A percentile compares a stretch with the other conserved stretches of the same genome.
Conservation (phyloP, 2,329 filamentous ascomycete species). For the Gremmenia infestans region DNA sequence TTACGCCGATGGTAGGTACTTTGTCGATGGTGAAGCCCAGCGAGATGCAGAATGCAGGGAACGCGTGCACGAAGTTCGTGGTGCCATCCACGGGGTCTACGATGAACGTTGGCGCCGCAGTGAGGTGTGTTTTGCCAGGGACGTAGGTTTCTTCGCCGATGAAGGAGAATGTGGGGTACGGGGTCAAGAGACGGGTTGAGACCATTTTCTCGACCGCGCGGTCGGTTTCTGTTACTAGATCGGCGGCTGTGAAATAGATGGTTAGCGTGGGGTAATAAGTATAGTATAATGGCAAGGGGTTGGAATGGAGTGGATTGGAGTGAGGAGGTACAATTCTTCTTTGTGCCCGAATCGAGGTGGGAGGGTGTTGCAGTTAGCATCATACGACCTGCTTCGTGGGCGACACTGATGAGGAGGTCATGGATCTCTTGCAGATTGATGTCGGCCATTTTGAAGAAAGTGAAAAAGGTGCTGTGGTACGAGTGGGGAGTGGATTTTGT, state of each 20-base stretch:
- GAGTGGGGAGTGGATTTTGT: not conserved
- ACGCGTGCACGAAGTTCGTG: conserved; percentile 75
- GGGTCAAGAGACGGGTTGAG: conserved; percentile 43
- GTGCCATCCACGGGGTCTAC: conserved; percentile 80
- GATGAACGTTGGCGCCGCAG: conserved; percentile 67
- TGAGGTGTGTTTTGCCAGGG: conserved; percentile 56
- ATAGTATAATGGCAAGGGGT: not conserved
- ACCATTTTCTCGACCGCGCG: conserved; percentile 61
- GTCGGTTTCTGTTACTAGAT: conserved; percentile 65
- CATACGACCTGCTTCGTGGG: conserved; percentile 60
- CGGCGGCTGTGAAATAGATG: conserved; percentile 46
- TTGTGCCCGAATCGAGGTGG: conserved; percentile 52
- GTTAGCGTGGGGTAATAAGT: not conserved
- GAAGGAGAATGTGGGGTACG: conserved; percentile 56
- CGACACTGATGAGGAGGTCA: conserved; percentile 54
- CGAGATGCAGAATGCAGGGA: conserved; percentile 71
- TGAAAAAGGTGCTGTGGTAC: not conserved
- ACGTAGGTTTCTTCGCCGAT: conserved; percentile 76
- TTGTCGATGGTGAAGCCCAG: conserved; percentile 64
- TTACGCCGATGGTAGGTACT: conserved; percentile 62
- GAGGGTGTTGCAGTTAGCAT: conserved; percentile 57
- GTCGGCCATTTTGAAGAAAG: conserved; percentile 41
- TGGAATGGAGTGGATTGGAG: conserved; percentile 4
- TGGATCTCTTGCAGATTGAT: conserved; percentile 58
- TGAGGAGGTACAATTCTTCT: conserved; percentile 51